Base-by-base conservation (phyloP, 2,329 filamentous ascomycete genomes). In the Ceratocystis alfenasii region DNA sequence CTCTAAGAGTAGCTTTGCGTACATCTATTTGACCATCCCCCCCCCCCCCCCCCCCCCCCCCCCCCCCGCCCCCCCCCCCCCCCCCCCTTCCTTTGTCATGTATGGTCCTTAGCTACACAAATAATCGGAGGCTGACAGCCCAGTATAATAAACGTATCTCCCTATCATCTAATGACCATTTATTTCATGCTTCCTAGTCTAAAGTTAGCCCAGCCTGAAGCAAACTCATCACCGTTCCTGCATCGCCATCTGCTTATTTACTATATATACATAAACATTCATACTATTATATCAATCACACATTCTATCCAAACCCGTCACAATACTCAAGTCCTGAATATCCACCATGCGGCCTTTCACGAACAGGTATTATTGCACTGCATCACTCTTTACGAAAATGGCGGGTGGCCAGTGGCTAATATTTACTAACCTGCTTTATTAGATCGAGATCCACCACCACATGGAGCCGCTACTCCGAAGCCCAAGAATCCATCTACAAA, bases 391-490 rank as follows among this genome's bases (percentile, higher is more conserved):
- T 12, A 15, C 36, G 10, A 5, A 41, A 15, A 41, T 41, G 36
- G 30, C 25, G 8, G 28, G 33, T 17, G 7, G n/a, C 8, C 25
- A 15, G 15, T 59, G 30, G 55, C 55, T 59, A 59, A 59, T 59
- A 2, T 5, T 36, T 10, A 25, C 3, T 17, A 45, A 41, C 46
- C 30, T 41, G 10, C 48, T 28, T 17, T 45, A 6, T 48, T 59
- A 66, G 57, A 55, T 41, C 64, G 3, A 33, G 64, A 22, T 66
- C 57, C 17, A 65, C 25, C 8, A 65, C 63, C 15, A 65, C 63
- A 57, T 65, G 63, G 63, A 65, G 55, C 36, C 63, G 63, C 53
- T 65, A 65, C 22, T 46, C 63, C 50, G 63, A 65, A 48, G 41
- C 63, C 50, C 63, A 60, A 33, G 63, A 65, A 57, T 46, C 63